phyloP scores from a whole-genome alignment of 495 filamentous ascomycete species.

The Chaetomium tenue region DNA sequence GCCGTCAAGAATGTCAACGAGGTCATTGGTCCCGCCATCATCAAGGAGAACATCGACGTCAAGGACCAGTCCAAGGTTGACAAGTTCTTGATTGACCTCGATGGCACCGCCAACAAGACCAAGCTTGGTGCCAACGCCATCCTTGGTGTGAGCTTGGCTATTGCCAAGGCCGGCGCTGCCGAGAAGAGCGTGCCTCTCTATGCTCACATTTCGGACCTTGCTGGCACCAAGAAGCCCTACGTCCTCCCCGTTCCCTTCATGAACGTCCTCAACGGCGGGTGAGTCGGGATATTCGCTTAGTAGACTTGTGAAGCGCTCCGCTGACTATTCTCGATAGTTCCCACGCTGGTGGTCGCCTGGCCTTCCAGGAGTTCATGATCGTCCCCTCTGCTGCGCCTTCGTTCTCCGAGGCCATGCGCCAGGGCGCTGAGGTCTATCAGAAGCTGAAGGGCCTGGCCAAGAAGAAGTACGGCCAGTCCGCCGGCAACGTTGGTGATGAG shows the following conservation, averaged over 20 bases:
- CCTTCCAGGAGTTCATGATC: slow-evolving; percentile 99
- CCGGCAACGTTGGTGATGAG: slow-evolving; percentile 98
- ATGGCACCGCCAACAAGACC: slow-evolving; percentile 95
- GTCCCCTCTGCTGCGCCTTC: slow-evolving; percentile 79
- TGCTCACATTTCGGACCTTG: slow-evolving; percentile 96
- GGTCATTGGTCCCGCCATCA: slow-evolving; percentile 83
- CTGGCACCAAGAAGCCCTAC: slow-evolving; percentile 99
- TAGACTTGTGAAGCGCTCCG: background rate
- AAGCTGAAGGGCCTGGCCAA: slow-evolving; percentile 95
- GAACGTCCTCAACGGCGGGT: slow-evolving; percentile 98
- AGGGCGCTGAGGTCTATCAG: slow-evolving; percentile 96
- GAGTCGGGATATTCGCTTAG: slow-evolving; percentile 20
- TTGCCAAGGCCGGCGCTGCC: slow-evolving; percentile 97
- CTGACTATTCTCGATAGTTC: slow-evolving; percentile 54
- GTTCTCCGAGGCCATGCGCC: slow-evolving; percentile 93
- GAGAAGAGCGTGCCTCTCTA: slow-evolving; percentile 98
- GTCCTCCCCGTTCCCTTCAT: slow-evolving; percentile 98
- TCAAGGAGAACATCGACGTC: slow-evolving; percentile 90
- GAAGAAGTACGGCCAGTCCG: slow-evolving; percentile 99
- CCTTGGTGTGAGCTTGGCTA: slow-evolving; percentile 89
- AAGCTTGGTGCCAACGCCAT: slow-evolving; percentile 99
- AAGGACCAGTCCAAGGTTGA: slow-evolving; percentile 96
- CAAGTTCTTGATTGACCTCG: slow-evolving; percentile 91
- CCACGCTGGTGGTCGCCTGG: slow-evolving; percentile 96
- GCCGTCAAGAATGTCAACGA: slow-evolving; percentile 97